phyloP scores from a whole-genome alignment of 2,329 filamentous ascomycete genomes.

The Graphiopsis chlorocephala region DNA sequence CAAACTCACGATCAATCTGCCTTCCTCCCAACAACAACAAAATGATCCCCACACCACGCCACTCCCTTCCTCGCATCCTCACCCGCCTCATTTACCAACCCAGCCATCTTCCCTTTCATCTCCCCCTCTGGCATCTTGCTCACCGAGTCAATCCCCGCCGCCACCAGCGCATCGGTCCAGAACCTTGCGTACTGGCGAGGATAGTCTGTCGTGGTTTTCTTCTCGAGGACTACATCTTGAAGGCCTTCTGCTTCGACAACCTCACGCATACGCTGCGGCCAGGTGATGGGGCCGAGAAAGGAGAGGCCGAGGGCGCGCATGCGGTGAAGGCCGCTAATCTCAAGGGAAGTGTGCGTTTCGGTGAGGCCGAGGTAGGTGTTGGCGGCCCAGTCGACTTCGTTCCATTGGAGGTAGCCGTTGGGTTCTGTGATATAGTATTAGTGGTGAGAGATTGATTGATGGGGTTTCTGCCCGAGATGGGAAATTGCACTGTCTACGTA shows the following conservation, averaged over 20 bases:
- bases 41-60: constrained; percentile 10
- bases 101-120: not conserved
- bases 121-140: constrained; percentile 5
- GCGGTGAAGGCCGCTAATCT: not conserved
- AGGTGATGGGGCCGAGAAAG: constrained; percentile 4
- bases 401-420: constrained; percentile 17
- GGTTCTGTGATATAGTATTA: constrained; percentile 1
- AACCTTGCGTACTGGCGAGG: constrained; percentile 5
- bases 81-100: not conserved
- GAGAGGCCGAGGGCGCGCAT: not conserved
- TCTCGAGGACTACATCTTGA: not conserved
- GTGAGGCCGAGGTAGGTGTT: constrained; percentile 11
- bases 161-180: constrained; percentile 11
- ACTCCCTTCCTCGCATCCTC: constrained; percentile 11
- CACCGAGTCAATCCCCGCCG: constrained; percentile 4
- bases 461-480: not conserved
- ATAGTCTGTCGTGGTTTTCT: not conserved
- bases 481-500: not conserved
- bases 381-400: constrained; percentile 13
- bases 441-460: not conserved
- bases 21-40: constrained; percentile 10
- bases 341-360: not conserved
- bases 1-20: not conserved
- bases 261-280: not conserved
- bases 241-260: not conserved